These are phyloP conservation scores for Cordyceps tenuipes DNA, from an alignment of 2,329 filamentous ascomycete genomes.

Conservation along the genomic window DNA sequence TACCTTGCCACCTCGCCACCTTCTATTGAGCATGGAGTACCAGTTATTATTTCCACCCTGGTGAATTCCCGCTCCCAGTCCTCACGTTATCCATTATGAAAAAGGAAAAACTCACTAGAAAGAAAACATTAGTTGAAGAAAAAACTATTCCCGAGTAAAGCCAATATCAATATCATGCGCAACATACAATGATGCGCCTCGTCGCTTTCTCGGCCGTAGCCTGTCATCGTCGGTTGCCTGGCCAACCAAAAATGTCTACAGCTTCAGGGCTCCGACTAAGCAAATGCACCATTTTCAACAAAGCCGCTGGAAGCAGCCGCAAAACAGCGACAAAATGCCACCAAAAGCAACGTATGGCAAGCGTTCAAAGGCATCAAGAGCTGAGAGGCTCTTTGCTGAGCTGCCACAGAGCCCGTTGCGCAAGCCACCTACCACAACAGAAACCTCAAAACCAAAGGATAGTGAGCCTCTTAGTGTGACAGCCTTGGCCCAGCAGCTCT, in stretches of 20 bases:
- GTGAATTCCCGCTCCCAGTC: background rate
- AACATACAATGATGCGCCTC: background rate
- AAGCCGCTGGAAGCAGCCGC: background rate
- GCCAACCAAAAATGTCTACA: conserved; percentile 15
- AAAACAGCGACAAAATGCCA: conserved; percentile 31
- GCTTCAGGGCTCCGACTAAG: background rate
- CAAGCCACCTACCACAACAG: conserved; percentile 17
- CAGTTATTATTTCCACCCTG: too few species aligned
- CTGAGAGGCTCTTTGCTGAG: conserved; percentile 42
- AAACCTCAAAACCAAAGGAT: background rate
- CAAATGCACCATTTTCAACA: background rate
- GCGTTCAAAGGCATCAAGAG: conserved; percentile 36
- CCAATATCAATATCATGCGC: background rate
- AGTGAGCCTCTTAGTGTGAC: conserved; percentile 19
- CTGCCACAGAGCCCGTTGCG: conserved; percentile 43
- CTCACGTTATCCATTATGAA: background rate
- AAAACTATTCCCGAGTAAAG: background rate
- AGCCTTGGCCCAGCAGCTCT: conserved; percentile 28
- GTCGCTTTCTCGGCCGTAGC: background rate
- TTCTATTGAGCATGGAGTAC: background rate
- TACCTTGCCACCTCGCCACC: background rate
- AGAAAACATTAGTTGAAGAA: background rate
- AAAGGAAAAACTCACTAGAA: background rate
- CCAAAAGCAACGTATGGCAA: conserved; percentile 44
- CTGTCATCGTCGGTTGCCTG: conserved; percentile 15